Evolutionary conservation across 805 yeast species (phyloP), one percentile per base, ranked within the genome.

Genomic region (Tetrapisispora namnaoensis): DNA sequence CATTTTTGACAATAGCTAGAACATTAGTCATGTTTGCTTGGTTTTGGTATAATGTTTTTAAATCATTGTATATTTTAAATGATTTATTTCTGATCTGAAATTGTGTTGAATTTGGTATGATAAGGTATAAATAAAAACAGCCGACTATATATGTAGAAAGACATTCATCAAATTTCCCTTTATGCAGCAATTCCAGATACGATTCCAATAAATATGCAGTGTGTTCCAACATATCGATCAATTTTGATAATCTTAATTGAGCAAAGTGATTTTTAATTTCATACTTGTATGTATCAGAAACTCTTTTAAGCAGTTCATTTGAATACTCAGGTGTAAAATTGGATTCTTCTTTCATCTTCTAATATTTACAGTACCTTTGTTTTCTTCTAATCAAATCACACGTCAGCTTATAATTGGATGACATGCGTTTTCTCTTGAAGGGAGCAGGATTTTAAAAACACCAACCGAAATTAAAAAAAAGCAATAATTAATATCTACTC

Each of bases 11-110:
- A 59, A 67, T 67, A 1, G 59, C 50, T 34, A 67, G 51, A n/a
- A 70, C 74, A 46, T 71, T 70, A 4, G 69, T 57, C 74, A 70
- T 70, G 44, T 65, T 67, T 8, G 65, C 55, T 47, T 70, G 70
- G 45, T 60, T 60, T 48, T 69, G 70, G 45, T 62, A 70, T 42
- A 67, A 44, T 47, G 57, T 64, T 49, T 67, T 69, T 47, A 70
- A 53, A 11, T 65, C 65, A 20, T 61, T 55, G 44, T 69, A 70
- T n/a, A 70, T 56, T 24, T 65, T 65, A 47, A 63, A 67, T 48
- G 69, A 67, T 51, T 67, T 70, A 51, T 70, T 70, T 53, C 66
- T 67, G 27, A 70, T 58, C 49, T 68, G 71, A 48, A 69, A 71
- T 51, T 70, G 73, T 30, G 66, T 66, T 4, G 72, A 69, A 37